Base-by-base conservation (phyloP, 306 rosid genomes). In the Quercus bicolor region DNA sequence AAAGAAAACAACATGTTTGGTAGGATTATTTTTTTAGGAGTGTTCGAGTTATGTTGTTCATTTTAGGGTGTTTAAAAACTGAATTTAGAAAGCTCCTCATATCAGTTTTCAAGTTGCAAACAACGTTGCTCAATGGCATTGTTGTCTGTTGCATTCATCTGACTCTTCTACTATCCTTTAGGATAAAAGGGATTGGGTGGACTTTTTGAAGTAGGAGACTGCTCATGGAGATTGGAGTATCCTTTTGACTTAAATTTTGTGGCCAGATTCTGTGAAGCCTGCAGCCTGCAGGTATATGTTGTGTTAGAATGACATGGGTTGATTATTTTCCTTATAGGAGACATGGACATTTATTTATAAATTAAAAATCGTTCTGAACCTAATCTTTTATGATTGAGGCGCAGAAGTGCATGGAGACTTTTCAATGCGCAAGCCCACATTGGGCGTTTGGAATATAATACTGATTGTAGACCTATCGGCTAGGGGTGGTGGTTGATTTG, bases 91-190 rank as follows among this genome's bases (percentile, higher is more conserved):
- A 34, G 40, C 40, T 34, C 40, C 9, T 34, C 40, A 1, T 33
- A 33, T 34, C 9, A 34, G 40, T 34, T 34, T 34, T 34, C 40
- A 34, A 34, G 40, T 34, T 34, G 40, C 40, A 34, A 34, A 34
- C 40, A 6, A 34, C 40, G 40, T 34, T 34, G 40, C 40, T 34
- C 40, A 34, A 6, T 34, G 9, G 40, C 40, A 34, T 34, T 34
- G 40, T 34, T 11, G 62, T 29, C 59, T 74, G 72, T 51, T 34
- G 70, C 68, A 21, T 12, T 62, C 77, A 57, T 73, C 26, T 40
- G 79, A 79, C 75, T 52, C 66, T 31, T 73, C 29, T 68, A 28
- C 77, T 40, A 29, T 75, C 29, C 68, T 7, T 73, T 76, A 54
- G 64, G 77, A 61, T 59, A 24, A 59, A 76, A 54, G 78, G 55